A percentile compares a stretch with the other conserved stretches of the same genome.
phyloP scores from a whole-genome alignment of 495 filamentous ascomycete genomes.

The Daldinia concentrica region DNA sequence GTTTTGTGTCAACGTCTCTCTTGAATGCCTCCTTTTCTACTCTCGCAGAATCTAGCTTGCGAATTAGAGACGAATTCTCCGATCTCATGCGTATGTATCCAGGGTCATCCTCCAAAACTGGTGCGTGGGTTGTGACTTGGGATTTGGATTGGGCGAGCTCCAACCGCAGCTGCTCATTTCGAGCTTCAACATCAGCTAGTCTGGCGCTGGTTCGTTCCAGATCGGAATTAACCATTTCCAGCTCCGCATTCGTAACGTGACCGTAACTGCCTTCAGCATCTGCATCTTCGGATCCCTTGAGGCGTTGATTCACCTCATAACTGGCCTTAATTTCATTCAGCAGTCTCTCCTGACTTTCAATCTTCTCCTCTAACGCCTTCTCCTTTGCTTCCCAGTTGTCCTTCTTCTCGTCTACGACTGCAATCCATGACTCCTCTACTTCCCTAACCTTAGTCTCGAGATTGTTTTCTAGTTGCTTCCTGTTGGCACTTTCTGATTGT shows the following conservation, averaged over 20 bases:
- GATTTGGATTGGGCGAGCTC: conserved; percentile 91
- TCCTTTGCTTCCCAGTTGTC: conserved; percentile 98
- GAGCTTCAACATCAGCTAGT: conserved; percentile 88
- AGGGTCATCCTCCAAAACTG: conserved; percentile 83
- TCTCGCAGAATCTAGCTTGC: conserved; percentile 82
- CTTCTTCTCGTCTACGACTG: conserved; percentile 91
- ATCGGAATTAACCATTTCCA: conserved; percentile 92
- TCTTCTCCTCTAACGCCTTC: conserved; percentile 87
- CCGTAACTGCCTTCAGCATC: conserved; percentile 60
- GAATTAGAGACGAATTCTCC: conserved; percentile 89
- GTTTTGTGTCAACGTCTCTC: conserved; percentile 74
- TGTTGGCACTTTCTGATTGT: conserved; percentile 74
- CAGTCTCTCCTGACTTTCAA: conserved; percentile 91
- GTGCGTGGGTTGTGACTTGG: conserved; percentile 67
- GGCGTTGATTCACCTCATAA: conserved; percentile 93
- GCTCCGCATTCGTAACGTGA: conserved; percentile 82
- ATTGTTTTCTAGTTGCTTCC: conserved; percentile 77
- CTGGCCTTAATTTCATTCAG: conserved; percentile 95
- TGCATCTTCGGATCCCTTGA: conserved; percentile 75
- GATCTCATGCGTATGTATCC: conserved; percentile 83
- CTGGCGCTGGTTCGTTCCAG: conserved; percentile 88
- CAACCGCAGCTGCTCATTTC: conserved; percentile 91
- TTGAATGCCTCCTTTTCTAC: conserved; percentile 84
- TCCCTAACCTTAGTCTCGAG: conserved; percentile 83
- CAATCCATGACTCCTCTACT: conserved; percentile 88